A percentile compares a stretch with the other conserved stretches of the same genome.
These are phyloP conservation scores for Candida lessepsii DNA, from an alignment of 805 yeast species.

Conservation along the genomic window DNA sequence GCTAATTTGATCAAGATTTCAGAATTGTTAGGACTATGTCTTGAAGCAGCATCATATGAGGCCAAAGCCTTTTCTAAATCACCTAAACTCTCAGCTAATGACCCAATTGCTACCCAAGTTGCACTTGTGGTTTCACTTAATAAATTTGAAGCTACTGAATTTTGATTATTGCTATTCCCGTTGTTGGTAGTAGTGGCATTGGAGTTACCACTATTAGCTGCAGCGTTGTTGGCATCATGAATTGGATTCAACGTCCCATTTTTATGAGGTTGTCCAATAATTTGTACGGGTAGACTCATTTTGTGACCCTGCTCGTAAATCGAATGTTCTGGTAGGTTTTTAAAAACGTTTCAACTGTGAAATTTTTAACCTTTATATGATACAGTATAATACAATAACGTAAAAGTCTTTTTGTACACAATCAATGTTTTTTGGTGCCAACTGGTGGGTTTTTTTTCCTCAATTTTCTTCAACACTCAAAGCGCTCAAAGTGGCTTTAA, in stretches of 20 bases:
- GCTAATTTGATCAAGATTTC: constrained; percentile 85
- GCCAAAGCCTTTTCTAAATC: constrained; percentile 86
- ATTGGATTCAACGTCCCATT: constrained; percentile 11
- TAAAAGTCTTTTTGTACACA: neutral
- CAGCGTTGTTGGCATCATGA: constrained; percentile 3
- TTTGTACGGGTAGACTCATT: constrained; percentile 24
- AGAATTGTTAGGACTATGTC: constrained; percentile 82
- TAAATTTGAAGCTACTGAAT: constrained; percentile 15
- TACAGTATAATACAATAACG: constrained; percentile 6
- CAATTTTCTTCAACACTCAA: constrained; percentile 7
- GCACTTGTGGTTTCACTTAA: constrained; percentile 61
- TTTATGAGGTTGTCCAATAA: constrained; percentile 12
- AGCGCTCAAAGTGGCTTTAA: constrained; percentile 7
- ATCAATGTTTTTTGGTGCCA: neutral
- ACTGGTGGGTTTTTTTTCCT: constrained; percentile 6
- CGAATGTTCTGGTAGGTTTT: neutral
- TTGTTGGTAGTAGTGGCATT: neutral
- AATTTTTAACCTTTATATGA: neutral
- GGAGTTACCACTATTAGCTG: neutral
- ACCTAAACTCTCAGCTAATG: constrained; percentile 84
- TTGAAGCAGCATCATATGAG: constrained; percentile 83
- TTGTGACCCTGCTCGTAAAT: neutral
- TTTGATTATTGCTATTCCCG: constrained; percentile 3
- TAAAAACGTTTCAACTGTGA: too few species aligned
- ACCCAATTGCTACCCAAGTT: constrained; percentile 88